Conservation (phyloP, 2,329 filamentous ascomycete genomes). For the Lachnellula occidentalis region DNA sequence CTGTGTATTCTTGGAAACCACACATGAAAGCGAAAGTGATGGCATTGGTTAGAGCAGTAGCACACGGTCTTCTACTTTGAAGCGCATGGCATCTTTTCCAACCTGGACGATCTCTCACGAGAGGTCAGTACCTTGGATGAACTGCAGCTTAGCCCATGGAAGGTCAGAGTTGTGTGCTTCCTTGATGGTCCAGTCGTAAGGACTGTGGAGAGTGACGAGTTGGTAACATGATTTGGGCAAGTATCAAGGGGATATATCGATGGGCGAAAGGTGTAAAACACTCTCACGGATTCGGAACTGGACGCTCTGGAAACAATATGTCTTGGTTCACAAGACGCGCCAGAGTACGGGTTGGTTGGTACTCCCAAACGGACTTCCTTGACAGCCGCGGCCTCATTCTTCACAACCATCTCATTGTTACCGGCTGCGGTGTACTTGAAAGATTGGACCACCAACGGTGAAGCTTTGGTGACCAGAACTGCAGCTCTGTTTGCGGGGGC, state of each 20-base stretch:
- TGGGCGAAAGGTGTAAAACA: no score
- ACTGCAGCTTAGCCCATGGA: constrained; percentile 13
- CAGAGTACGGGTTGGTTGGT: no score
- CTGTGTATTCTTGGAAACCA: not conserved
- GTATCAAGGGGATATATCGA: no score
- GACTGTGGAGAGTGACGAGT: constrained; percentile 2
- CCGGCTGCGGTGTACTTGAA: constrained; percentile 34
- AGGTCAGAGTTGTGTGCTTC: not conserved
- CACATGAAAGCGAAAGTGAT: not conserved
- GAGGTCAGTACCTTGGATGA: constrained; percentile 6
- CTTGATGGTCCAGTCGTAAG: constrained; percentile 32
- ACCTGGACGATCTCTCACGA: constrained; percentile 11
- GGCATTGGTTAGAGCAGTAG: constrained; percentile 28
- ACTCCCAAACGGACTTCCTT: constrained; percentile 21
- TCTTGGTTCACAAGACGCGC: no score
- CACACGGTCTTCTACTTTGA: constrained; percentile 16
- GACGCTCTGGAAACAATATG: no score
- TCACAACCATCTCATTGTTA: constrained; percentile 34
- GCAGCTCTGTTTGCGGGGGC: not conserved
- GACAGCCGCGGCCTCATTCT: constrained; percentile 35
- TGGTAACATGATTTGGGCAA: no score
- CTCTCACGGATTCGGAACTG: no score
- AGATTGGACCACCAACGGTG: constrained; percentile 29
- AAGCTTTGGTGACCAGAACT: not conserved
- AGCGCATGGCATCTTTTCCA: constrained; percentile 5